Evolutionary conservation across 192 early-diverging fungal genomes (phyloP), one percentile per base, ranked within the genome.

Genomic region (Phlyctochytrium bullatum): DNA sequence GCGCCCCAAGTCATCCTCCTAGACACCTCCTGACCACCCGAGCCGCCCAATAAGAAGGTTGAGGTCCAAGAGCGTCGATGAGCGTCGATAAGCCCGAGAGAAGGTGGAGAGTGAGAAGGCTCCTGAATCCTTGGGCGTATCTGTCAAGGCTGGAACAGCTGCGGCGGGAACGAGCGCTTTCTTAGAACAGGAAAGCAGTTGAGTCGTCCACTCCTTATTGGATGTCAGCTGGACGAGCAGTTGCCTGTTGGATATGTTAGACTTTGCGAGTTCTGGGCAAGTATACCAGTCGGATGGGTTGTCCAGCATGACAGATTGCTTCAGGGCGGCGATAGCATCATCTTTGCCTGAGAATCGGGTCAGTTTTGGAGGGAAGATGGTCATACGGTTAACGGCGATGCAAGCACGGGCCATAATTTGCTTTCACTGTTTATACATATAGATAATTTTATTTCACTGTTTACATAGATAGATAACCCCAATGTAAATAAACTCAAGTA

Each of bases 401-500:
- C 84, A 86, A 16, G 84, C 84, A 36, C 84, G 24, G 0, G 84
- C 84, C 84, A 86, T 83, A 66, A 86, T 83, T 59, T 86, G 84
- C 59, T 68, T 83, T 24, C 81, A 81, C 57, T 86, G 83, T 64
- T 86, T 83, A 80, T 85, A 33, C n/a, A n/a, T n/a, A n/a, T n/a
- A n/a, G n/a, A n/a, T 1, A 28, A 3, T 33, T 59, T 6, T 67
- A 25, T 3, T 10, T n/a, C n/a, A n/a, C n/a, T n/a, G n/a, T n/a
- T n/a, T n/a, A n/a, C n/a, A n/a, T n/a, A n/a, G n/a, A n/a, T n/a
- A 30, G 16, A 30, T 10, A 28, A 2, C 2, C 65, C 40, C 34
- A 69, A 32, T 24, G 25, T 63, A 34, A 63, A 53, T 61, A 34
- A n/a, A n/a, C n/a, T n/a, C n/a, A n/a, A n/a, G n/a, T n/a, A 0